phyloP scores from a whole-genome alignment of 306 rosid species.

The Phaseolus lunatus region DNA sequence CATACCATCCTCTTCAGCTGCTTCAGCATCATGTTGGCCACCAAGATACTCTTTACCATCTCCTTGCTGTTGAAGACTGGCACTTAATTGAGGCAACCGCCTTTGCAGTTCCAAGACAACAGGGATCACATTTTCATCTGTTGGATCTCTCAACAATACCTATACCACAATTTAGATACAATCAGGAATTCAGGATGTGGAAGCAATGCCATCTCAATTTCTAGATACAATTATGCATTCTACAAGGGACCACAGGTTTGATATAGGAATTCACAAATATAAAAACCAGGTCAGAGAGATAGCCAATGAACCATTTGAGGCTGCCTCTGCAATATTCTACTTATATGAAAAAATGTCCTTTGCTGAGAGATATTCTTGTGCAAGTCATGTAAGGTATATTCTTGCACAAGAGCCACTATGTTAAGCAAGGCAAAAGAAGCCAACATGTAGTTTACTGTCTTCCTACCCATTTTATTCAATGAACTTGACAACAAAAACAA shows the following conservation, averaged over 20 bases:
- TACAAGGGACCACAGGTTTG: constrained; percentile 12
- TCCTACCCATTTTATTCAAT: no score
- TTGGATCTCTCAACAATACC: constrained; percentile 90
- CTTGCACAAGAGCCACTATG: no score
- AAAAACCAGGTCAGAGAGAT: background rate
- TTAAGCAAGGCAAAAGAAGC: no score
- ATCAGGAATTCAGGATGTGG: constrained; percentile 31
- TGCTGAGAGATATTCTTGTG: no score
- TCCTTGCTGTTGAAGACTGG: constrained; percentile 38
- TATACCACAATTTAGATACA: constrained; percentile 48
- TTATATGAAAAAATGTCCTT: no score
- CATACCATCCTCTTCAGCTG: constrained; percentile 87
- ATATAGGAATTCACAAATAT: constrained; percentile 24
- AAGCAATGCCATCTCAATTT: constrained; percentile 36
- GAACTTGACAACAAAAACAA: no score
- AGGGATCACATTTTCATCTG: constrained; percentile 80
- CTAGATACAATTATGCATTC: constrained; percentile 20
- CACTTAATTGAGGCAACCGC: constrained; percentile 67
- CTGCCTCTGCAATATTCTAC: no score
- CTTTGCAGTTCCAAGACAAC: constrained; percentile 90
- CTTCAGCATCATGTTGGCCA: constrained; percentile 65
- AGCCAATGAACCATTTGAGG: no score
- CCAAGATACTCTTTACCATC: constrained; percentile 58
- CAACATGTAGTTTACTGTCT: no score
- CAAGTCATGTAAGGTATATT: no score